Percentiles rank a stretch among this genome's conserved stretches.
phyloP scores from a whole-genome alignment of 2,329 filamentous ascomycete species.

The Hypoxylon sp. region DNA sequence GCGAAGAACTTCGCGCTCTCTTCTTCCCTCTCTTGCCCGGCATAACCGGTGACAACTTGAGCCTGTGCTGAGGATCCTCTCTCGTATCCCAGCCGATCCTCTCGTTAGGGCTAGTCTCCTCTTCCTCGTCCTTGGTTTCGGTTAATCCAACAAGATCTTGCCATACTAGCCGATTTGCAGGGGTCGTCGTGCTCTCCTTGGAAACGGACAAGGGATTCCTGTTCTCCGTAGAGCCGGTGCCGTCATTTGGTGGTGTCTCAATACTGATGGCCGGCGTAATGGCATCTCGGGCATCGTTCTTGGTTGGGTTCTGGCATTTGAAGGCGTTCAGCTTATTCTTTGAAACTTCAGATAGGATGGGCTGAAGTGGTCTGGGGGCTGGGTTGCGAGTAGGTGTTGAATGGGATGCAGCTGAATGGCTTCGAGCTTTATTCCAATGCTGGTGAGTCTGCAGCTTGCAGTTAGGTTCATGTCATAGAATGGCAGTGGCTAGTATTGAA shows the following conservation, averaged over 20 bases:
- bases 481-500: background rate
- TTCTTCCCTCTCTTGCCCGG: constrained; percentile 68
- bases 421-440: constrained; percentile 68
- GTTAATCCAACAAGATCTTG: constrained; percentile 67
- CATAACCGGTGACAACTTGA: constrained; percentile 63
- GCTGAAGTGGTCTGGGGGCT: constrained; percentile 56
- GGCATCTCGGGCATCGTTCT: constrained; percentile 43
- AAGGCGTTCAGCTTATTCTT: constrained; percentile 71
- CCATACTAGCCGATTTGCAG: constrained; percentile 67
- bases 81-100: constrained; percentile 71
- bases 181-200: constrained; percentile 58
- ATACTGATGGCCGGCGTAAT: constrained; percentile 5
- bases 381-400: constrained; percentile 47
- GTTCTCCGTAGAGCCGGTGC: constrained; percentile 9
- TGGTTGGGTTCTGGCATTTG: constrained; percentile 59
- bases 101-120: constrained; percentile 69
- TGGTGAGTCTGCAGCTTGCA: constrained; percentile 45
- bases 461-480: constrained; percentile 12
- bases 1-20: constrained; percentile 80
- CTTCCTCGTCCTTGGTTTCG: constrained; percentile 58
- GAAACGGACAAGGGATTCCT: constrained; percentile 37
- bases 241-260: constrained; percentile 14
- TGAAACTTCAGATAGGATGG: constrained; percentile 66
- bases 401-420: constrained; percentile 59
- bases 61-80: constrained; percentile 57